phyloP scores from a whole-genome alignment of 139 green algal species.

The Closterium sp. region DNA sequence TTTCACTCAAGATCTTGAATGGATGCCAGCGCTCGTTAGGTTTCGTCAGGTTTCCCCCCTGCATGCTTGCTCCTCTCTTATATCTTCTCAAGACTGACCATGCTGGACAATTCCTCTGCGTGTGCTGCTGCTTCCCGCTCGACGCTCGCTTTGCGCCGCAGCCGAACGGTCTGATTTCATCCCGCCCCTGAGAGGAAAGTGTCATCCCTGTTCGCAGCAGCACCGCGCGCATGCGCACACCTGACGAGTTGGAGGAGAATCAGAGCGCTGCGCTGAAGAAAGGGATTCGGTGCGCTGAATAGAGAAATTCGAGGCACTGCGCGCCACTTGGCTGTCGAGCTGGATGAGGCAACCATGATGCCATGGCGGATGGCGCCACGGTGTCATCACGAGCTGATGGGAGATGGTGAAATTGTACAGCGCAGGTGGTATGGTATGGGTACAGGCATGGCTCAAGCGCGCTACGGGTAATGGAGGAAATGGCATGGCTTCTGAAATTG shows the following conservation, averaged over 20 bases:
- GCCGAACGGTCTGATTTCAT: too few species aligned
- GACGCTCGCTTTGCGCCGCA: too few species aligned
- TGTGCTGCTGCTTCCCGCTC: background rate
- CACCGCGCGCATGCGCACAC: too few species aligned
- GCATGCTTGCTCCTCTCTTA: background rate
- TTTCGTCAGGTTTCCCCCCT: background rate
- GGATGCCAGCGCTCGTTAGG: background rate
- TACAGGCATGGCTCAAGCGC: background rate
- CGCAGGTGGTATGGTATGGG: too few species aligned
- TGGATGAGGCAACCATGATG: too few species aligned
- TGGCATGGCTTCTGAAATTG: background rate
- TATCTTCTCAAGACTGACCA: background rate
- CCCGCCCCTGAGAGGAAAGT: too few species aligned
- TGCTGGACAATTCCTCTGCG: background rate
- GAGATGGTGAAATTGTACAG: background rate
- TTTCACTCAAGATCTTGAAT: background rate
- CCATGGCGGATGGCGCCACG: background rate
- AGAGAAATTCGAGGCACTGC: background rate
- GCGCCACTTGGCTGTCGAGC: background rate
- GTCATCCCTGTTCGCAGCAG: too few species aligned
- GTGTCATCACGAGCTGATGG: background rate
- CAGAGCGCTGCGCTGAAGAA: too few species aligned
- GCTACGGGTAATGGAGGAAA: background rate
- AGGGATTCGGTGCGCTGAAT: too few species aligned
- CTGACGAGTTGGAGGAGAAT: too few species aligned